A percentile compares a stretch with the other conserved stretches of the same genome.
Evolutionary conservation across 2,329 filamentous ascomycete species (phyloP).

Genomic region (Pseudogymnoascus sp.): DNA sequence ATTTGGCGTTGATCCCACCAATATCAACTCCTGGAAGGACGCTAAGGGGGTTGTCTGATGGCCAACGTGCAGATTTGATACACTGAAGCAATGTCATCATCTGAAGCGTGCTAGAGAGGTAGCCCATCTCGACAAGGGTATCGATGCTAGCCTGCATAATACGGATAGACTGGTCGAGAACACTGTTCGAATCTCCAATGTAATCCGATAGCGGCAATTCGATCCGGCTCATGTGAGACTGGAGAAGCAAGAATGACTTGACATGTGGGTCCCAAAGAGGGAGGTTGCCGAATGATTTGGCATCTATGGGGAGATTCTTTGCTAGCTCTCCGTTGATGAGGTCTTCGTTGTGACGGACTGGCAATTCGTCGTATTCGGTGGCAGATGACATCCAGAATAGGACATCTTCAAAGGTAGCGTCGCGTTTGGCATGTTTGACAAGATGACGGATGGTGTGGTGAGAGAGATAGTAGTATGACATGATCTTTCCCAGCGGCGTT

Average conservation of each 20-base stretch:
- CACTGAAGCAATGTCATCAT: constrained; percentile 84
- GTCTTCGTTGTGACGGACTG: constrained; percentile 96
- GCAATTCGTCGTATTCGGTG: constrained; percentile 93
- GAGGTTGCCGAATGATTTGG: constrained; percentile 49
- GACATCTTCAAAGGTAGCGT: constrained; percentile 71
- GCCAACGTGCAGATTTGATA: constrained; percentile 90
- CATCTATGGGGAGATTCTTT: constrained; percentile 60
- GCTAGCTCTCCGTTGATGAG: constrained; percentile 90
- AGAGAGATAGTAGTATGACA: constrained; percentile 98
- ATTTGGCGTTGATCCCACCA: constrained; percentile 25
- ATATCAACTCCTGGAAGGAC: constrained; percentile 67
- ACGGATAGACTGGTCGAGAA: constrained; percentile 92
- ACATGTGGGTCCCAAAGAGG: constrained; percentile 99
- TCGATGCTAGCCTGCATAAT: constrained; percentile 95
- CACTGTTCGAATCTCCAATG: constrained; percentile 82
- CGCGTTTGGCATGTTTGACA: constrained; percentile 63
- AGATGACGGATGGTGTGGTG: constrained; percentile 90
- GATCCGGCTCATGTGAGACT: constrained; percentile 90
- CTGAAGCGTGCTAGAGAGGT: constrained; percentile 64
- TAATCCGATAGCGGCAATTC: constrained; percentile 94
- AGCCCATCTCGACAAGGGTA: constrained; percentile 81
- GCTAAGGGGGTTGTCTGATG: constrained; percentile 66
- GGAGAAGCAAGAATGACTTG: constrained; percentile 86
- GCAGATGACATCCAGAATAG: constrained; percentile 89
- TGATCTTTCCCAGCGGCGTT: constrained; percentile 91